Conservation (phyloP, 1,139 yeast species). For the Tardiomyces digboiensis region DNA sequence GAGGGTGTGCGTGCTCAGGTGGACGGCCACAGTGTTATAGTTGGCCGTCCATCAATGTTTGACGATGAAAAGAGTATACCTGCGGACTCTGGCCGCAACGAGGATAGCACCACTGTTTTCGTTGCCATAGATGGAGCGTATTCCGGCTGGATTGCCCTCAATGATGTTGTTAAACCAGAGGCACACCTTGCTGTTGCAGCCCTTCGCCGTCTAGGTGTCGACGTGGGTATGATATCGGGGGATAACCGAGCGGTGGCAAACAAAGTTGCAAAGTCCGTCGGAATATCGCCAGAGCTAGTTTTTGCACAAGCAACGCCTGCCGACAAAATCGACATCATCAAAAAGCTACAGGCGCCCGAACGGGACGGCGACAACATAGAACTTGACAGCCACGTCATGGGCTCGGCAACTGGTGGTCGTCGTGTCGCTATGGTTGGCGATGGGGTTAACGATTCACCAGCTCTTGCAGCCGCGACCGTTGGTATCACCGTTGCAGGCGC, state of each 20-base stretch:
- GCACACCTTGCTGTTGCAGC: slow-evolving; percentile 51
- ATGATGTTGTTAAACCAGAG: slow-evolving; percentile 63
- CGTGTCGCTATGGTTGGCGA: slow-evolving; percentile 88
- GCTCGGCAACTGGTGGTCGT: slow-evolving; percentile 6
- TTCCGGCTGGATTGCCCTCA: slow-evolving; percentile 55
- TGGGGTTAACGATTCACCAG: slow-evolving; percentile 96
- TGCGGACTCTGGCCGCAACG: slow-evolving; percentile 1
- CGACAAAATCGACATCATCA: slow-evolving; percentile 63
- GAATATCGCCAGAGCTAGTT: slow-evolving; percentile 53
- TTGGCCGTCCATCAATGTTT: slow-evolving; percentile 9
- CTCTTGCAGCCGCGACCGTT: slow-evolving; percentile 76
- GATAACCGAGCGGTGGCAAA: slow-evolving; percentile 60
- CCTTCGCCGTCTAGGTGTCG: slow-evolving; percentile 44
- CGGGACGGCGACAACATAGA: slow-evolving; percentile 8
- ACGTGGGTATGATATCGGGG: slow-evolving; percentile 89
- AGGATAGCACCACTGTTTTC: slow-evolving; percentile 24
- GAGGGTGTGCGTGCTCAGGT: slow-evolving; percentile 55
- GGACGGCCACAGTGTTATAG: slow-evolving; percentile 6
- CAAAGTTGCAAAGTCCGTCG: slow-evolving; percentile 56
- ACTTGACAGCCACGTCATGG: background rate
- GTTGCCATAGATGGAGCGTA: slow-evolving; percentile 45
- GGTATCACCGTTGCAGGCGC: slow-evolving; percentile 93
- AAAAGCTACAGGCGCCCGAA: slow-evolving; percentile 39
- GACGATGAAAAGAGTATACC: background rate
- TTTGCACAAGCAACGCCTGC: slow-evolving; percentile 74